Percentiles rank a stretch among this genome's conserved stretches.
These are phyloP conservation scores for Aureobasidium melanogenum DNA, from an alignment of 2,329 filamentous ascomycete genomes.

Conservation along the genomic window DNA sequence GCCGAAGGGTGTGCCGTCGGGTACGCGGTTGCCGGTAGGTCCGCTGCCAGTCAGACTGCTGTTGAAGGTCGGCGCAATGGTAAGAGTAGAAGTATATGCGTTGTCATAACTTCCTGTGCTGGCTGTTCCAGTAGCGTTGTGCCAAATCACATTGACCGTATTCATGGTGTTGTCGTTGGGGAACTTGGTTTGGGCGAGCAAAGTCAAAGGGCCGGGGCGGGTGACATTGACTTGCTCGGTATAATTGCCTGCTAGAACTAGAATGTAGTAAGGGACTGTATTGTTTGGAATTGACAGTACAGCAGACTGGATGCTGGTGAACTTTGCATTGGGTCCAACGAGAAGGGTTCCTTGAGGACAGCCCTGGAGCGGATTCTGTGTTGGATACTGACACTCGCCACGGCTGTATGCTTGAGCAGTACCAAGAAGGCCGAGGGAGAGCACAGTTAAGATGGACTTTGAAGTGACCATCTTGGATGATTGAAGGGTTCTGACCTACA, in stretches of 20 bases:
- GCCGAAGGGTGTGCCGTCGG: conserved; percentile 53
- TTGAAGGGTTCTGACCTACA: neutral
- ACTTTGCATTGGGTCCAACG: conserved; percentile 20
- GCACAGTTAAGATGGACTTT: neutral
- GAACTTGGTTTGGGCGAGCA: conserved; percentile 49
- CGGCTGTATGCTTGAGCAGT: conserved; percentile 11
- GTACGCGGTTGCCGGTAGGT: conserved; percentile 53
- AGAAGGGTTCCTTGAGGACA: conserved; percentile 29
- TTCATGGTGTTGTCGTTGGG: conserved; percentile 41
- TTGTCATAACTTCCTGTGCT: conserved; percentile 45
- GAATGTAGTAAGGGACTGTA: conserved; percentile 43
- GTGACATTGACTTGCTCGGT: conserved; percentile 59
- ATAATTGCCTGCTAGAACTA: conserved; percentile 53
- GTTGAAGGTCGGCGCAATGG: conserved; percentile 55
- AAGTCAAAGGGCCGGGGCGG: conserved; percentile 49
- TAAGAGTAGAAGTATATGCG: conserved; percentile 52
- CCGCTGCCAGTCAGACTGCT: conserved; percentile 54
- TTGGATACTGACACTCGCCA: conserved; percentile 29
- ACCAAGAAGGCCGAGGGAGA: neutral
- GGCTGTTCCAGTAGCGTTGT: conserved; percentile 43
- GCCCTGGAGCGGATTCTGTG: conserved; percentile 28
- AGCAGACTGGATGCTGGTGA: conserved; percentile 38
- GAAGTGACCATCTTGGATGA: neutral
- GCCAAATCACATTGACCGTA: conserved; percentile 50
- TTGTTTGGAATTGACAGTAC: conserved; percentile 39